Percentiles rank a stretch among this genome's conserved stretches.
These are phyloP conservation scores for Acer negundo DNA, from an alignment of 345 rosid genomes.

Conservation along the genomic window DNA sequence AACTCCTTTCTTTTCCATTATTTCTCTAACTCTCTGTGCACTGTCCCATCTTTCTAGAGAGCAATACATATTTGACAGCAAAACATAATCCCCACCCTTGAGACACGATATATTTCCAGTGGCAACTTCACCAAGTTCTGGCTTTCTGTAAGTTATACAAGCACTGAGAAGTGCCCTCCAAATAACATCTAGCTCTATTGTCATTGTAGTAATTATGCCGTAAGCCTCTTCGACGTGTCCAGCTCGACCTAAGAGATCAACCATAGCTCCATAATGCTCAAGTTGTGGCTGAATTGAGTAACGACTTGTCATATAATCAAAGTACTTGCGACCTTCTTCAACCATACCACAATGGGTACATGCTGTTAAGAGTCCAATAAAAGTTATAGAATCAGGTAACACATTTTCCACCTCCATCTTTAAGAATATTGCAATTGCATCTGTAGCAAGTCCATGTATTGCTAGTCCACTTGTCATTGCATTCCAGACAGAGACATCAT, in stretches of 20 bases:
- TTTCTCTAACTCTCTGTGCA: constrained; percentile 60
- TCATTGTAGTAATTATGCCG: constrained; percentile 60
- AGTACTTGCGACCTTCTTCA: constrained; percentile 56
- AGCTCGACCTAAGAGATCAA: constrained; percentile 74
- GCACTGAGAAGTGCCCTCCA: constrained; percentile 93
- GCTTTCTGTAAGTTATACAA: constrained; percentile 52
- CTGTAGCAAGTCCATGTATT: constrained; percentile 64
- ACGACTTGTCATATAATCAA: constrained; percentile 49
- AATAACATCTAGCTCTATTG: constrained; percentile 68
- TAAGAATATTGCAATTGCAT: constrained; percentile 51
- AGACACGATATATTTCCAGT: constrained; percentile 52
- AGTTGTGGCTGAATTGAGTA: constrained; percentile 55
- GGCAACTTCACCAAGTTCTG: constrained; percentile 63
- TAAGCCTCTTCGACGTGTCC: constrained; percentile 72
- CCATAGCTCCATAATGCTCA: constrained; percentile 83
- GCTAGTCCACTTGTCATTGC: constrained; percentile 81
- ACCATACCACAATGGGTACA: constrained; percentile 76
- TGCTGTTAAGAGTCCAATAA: constrained; percentile 65
- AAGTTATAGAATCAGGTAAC: constrained; percentile 68
- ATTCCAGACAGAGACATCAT: constrained; percentile 74
- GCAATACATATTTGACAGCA: constrained; percentile 79
- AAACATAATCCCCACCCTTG: constrained; percentile 71
- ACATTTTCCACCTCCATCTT: constrained; percentile 57
- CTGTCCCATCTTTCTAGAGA: constrained; percentile 66
- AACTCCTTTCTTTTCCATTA: constrained; percentile 62